A percentile compares a stretch with the other conserved stretches of the same genome.
phyloP scores from a whole-genome alignment of 2,329 filamentous ascomycete genomes.

The Microsporum ferrugineum region DNA sequence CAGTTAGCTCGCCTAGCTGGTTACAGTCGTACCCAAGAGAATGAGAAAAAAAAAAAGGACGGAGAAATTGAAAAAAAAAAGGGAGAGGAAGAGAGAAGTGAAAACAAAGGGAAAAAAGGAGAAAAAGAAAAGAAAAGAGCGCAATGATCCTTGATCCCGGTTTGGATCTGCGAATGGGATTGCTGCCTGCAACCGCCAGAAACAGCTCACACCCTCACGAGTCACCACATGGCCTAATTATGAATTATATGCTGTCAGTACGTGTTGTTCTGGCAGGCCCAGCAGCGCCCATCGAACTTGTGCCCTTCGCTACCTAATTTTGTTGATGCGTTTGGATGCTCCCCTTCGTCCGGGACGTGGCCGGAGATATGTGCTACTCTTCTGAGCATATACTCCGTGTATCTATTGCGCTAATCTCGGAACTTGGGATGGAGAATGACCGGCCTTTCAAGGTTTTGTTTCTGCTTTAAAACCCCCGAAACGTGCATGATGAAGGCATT shows the following conservation, averaged over 20 bases:
- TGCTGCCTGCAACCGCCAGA: slow-evolving; percentile 4
- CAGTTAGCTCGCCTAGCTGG: background rate
- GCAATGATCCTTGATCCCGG: background rate
- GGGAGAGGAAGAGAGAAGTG: background rate
- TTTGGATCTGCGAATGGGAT: slow-evolving; percentile 3
- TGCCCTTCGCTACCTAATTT: background rate
- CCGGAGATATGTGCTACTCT: no score
- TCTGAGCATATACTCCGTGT: no score
- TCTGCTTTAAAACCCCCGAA: background rate
- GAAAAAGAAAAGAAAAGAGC: background rate
- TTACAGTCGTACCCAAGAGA: background rate
- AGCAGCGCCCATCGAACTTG: background rate
- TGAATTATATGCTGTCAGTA: background rate
- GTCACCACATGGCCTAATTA: background rate
- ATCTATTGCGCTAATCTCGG: background rate
- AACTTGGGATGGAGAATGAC: background rate
- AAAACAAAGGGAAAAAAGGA: background rate
- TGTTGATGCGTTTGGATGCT: background rate
- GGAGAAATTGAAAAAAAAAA: background rate
- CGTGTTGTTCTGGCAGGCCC: background rate
- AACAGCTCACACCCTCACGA: slow-evolving; percentile 4
- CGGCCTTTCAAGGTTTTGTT: background rate
- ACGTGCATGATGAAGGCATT: background rate
- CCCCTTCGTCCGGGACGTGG: background rate
- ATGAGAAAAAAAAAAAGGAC: background rate